A percentile compares a stretch with the other conserved stretches of the same genome.
Evolutionary conservation across 202 grass and related monocot species (phyloP).

Genomic region (Dendrocalamus latiflorus): DNA sequence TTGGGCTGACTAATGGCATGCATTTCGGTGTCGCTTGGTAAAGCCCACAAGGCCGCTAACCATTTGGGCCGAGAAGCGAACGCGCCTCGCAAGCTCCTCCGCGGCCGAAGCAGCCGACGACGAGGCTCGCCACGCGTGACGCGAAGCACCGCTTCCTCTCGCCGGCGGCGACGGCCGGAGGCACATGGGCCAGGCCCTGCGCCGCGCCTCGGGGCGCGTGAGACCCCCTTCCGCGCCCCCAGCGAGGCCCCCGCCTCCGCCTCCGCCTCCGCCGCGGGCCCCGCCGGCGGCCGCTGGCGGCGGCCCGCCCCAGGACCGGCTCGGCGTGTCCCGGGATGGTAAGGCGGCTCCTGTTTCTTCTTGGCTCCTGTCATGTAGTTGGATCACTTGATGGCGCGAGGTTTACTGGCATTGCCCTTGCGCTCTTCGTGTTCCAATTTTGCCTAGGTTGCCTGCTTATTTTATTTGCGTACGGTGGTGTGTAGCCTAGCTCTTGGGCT

Average conservation of each 20-base stretch:
- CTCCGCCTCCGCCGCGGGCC: neutral
- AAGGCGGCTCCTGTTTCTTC: neutral
- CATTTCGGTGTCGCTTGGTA: neutral
- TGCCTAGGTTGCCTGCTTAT: neutral
- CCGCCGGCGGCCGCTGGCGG: conserved; percentile 2
- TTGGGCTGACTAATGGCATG: too few relatives aligned
- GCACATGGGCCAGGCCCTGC: conserved; percentile 75
- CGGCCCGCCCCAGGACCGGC: conserved; percentile 32
- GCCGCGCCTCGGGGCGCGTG: conserved; percentile 54
- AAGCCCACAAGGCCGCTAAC: neutral
- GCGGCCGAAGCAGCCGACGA: neutral
- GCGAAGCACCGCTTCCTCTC: neutral
- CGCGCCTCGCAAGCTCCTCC: neutral
- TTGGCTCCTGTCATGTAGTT: neutral
- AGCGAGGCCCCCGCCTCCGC: neutral
- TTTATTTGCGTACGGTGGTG: neutral
- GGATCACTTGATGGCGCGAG: neutral
- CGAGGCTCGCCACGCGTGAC: conserved; percentile 17
- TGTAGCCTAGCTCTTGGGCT: neutral
- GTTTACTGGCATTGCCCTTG: neutral
- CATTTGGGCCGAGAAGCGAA: conserved; percentile 10
- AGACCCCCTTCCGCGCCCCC: conserved; percentile 13
- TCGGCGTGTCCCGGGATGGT: conserved; percentile 44
- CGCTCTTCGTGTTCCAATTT: neutral
- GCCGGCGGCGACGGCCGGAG: neutral